Base-by-base conservation (phyloP, 257 asterid genomes). In the Jacaranda mimosifolia region DNA sequence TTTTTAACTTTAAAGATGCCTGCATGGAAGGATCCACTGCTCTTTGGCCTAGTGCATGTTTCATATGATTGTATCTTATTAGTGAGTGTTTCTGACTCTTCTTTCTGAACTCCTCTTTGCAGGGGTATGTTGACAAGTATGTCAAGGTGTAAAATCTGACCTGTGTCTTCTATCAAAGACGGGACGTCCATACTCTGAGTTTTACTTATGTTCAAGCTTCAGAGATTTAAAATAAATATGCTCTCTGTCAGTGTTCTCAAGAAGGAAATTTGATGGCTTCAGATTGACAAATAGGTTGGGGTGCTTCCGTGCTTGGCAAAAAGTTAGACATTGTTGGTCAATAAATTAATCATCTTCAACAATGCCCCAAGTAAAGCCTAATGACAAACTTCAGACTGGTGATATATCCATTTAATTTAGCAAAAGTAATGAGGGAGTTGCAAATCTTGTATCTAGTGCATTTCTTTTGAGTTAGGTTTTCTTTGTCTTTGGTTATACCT, bases 101-200 rank as follows among this genome's bases (percentile, higher is more conserved):
- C 58, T 70, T 55, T 70, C 68, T 71, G 40, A 78, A 40, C 57
- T 66, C 15, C 55, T 39, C 62, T 18, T 68, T 92, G 83, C 97
- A 92, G 99, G 99, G 99, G 19, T 92, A 94, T 79, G 95, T 94
- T 68, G 98, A 94, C 86, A 94, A 92, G 83, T 91, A 92, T 76
- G 97, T 92, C 62, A 90, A 92, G 86, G 87, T 80, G 80, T 92
- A 85, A 84, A 73, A 72, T 70, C 39, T 66, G 86, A 49, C 38
- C 74, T 32, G 68, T 48, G 62, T 70, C 79, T 42, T 77, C 78
- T 63, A 78, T 75, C 68, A 58, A 78, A 46, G 84, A 46, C 77
- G 68, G 60, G 73, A 76, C 72, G 72, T 65, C 12, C 67, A 69
- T 53, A 39, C 75, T 15, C 36, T 12, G 53, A 32, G 6, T 10